Percentiles rank a stretch among this genome's conserved stretches.
Conservation (phyloP, 352 stramenopile species). For the Globisporangium polare region DNA sequence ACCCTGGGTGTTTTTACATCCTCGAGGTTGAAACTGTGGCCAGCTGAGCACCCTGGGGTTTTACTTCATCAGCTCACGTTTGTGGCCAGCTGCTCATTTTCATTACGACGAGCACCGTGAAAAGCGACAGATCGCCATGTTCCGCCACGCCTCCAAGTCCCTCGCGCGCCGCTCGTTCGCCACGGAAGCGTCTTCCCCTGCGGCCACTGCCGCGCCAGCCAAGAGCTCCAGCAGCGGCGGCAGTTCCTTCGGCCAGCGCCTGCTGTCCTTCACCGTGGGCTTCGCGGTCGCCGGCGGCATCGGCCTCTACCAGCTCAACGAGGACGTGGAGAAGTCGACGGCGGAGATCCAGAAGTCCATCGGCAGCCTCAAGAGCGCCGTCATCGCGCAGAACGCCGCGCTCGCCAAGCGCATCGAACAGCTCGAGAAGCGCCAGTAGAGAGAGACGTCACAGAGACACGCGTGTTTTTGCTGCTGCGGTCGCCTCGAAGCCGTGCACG, state of each 20-base stretch:
- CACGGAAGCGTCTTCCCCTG: conserved; percentile 28
- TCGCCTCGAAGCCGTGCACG: neutral
- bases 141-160: conserved; percentile 15
- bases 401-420: conserved; percentile 73
- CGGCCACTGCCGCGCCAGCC: conserved; percentile 14
- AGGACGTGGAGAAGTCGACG: conserved; percentile 71
- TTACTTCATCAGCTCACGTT: too few relatives aligned
- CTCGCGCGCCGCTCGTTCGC: conserved; percentile 40
- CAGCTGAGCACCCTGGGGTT: too few relatives aligned
- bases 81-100: too few relatives aligned
- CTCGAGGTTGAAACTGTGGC: too few relatives aligned
- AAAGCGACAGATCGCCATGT: conserved; percentile 7
- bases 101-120: conserved; percentile 12
- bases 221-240: conserved; percentile 25
- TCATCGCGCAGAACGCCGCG: conserved; percentile 61
- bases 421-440: conserved; percentile 67
- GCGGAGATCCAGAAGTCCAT: conserved; percentile 67
- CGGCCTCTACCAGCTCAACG: conserved; percentile 64
- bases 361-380: conserved; percentile 58
- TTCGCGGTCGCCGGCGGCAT: conserved; percentile 57
- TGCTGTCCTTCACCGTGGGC: conserved; percentile 66
- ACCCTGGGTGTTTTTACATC: too few relatives aligned
- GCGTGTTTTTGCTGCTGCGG: neutral
- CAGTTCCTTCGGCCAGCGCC: conserved; percentile 69
- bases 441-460: neutral